Evolutionary conservation across 176 grass and related monocot species (phyloP).

Genomic region (Tillandsia fasciculata): DNA sequence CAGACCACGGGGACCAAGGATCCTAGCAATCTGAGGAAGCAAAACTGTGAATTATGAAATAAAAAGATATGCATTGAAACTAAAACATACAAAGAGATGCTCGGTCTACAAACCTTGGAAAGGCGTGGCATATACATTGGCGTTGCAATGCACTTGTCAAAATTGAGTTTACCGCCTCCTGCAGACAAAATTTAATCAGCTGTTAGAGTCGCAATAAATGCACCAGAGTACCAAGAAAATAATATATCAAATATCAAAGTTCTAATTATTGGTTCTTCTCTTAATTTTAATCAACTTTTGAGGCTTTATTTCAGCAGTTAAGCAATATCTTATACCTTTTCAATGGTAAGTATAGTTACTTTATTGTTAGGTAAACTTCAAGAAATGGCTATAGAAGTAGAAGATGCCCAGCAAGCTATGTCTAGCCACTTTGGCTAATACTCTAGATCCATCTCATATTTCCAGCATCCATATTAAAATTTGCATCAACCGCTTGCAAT

Average conservation of each 20-base stretch:
- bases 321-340: too few relatives aligned
- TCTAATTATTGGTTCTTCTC: neutral
- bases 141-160: slow-evolving; percentile 96
- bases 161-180: slow-evolving; percentile 90
- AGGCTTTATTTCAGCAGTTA: too few relatives aligned
- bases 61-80: slow-evolving; percentile 21
- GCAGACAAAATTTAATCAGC: slow-evolving; percentile 11
- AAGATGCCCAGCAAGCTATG: too few relatives aligned
- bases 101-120: slow-evolving; percentile 64
- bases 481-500: too few relatives aligned
- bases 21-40: slow-evolving; percentile 65
- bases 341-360: too few relatives aligned
- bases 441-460: too few relatives aligned
- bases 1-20: slow-evolving; percentile 90
- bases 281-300: too few relatives aligned
- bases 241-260: slow-evolving; percentile 17
- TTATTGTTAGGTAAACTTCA: too few relatives aligned
- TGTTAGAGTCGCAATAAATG: neutral
- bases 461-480: too few relatives aligned
- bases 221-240: too few relatives aligned
- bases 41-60: slow-evolving; percentile 11
- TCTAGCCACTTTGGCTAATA: too few relatives aligned
- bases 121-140: slow-evolving; percentile 97
- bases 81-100: neutral
- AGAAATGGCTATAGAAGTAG: too few relatives aligned